Base-by-base conservation (phyloP, 257 asterid species). In the Jacaranda copaia region DNA sequence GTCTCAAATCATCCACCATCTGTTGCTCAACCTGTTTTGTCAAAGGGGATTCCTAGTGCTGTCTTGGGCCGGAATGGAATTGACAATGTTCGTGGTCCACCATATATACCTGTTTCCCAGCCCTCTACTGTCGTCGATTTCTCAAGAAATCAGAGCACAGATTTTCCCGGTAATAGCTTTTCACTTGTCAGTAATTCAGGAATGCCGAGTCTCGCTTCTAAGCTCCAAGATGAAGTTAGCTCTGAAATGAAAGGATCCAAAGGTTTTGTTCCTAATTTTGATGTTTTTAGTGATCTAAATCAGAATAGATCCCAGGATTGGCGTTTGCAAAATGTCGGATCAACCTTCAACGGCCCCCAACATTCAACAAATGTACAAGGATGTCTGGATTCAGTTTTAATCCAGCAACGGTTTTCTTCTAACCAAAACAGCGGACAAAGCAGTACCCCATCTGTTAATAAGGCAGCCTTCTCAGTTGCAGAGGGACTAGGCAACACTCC, bases 271-370 rank as follows among this genome's bases (percentile, higher is more conserved):
- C 84, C 88, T 12, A 83, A 79, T 62, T 87, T 88, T 66, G 94
- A 86, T 49, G 73, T 82, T 36, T 79, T 86, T 46, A 71, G 63
- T 9, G 89, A 85, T 36, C 58, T 82, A 20, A 90, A 85, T 75
- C 95, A 77, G 64, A 84, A 77, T 19, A 76, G 91, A 79, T 11
- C 81, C 6, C 89, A 81, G 15, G 91, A 87, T 20, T 87, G 92
- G 96, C 83, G 83, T 32, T 49, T 81, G 83, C 96, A 77, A 67
- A 87, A 75, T 53, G 76, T 76, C 5, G 91, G 93, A 12, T 49
- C 88, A 38, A 77, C 73, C 64, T 83, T 81, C 42, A 89, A 80
- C 36, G 68, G 71, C 19, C 81, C 87, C 3, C 89, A 75, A 40
- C 87, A 67, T 56, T 77, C 81, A 1, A 4, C 8, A 56, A 65